Conservation (phyloP, 1,284 basidiomycete species). For the Laetiporus sulphureus region DNA sequence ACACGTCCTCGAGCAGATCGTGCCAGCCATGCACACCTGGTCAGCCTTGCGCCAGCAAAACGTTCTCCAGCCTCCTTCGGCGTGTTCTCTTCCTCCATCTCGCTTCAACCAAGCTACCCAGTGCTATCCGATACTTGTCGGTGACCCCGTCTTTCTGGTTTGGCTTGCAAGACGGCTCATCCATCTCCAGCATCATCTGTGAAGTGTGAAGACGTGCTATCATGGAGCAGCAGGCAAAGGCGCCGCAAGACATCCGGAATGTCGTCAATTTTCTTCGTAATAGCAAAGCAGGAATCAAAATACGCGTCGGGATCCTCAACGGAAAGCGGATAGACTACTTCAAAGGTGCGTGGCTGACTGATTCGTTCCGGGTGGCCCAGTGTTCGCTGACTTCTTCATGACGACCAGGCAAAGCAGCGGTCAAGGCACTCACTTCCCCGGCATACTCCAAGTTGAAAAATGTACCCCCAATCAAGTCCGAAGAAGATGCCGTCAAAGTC, state of each 20-base stretch:
- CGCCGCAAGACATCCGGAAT: conserved; percentile 70
- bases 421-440: conserved; percentile 89
- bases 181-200: not conserved
- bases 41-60: too few species aligned
- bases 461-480: conserved; percentile 70
- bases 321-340: conserved; percentile 98
- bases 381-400: conserved; percentile 5
- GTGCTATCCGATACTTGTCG: not conserved
- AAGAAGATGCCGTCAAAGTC: conserved; percentile 70
- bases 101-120: too few species aligned
- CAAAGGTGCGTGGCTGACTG: conserved; percentile 62
- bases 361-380: not conserved
- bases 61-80: not conserved
- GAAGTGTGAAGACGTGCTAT: conserved; percentile 9
- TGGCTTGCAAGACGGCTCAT: not conserved
- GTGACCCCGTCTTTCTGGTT: not conserved
- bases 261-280: conserved; percentile 83
- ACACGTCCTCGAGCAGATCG: too few species aligned
- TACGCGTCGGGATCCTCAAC: conserved; percentile 83
- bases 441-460: conserved; percentile 87
- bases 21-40: too few species aligned
- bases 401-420: conserved; percentile 76
- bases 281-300: conserved; percentile 84
- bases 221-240: conserved; percentile 70
- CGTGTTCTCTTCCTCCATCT: not conserved